Evolutionary conservation across 2,329 filamentous ascomycete genomes (phyloP).

Genomic region (Sarocladium kiliense): DNA sequence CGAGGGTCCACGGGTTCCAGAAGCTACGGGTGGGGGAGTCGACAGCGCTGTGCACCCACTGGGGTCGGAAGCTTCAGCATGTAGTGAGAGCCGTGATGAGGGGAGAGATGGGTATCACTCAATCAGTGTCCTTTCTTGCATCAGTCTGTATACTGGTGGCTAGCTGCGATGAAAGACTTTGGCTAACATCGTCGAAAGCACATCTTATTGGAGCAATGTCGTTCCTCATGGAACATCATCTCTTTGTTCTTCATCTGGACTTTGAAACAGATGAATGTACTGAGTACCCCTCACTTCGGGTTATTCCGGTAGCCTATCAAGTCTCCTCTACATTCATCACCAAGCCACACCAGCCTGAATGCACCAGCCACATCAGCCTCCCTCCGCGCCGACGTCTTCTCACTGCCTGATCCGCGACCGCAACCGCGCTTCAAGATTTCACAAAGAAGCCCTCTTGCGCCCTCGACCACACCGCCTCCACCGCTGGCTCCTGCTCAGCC

Average conservation of each 20-base stretch:
- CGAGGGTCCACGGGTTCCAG: constrained; percentile 1
- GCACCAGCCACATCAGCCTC: not conserved
- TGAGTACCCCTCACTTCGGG: not conserved
- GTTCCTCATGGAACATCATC: too few relatives aligned
- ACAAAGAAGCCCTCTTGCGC: not conserved
- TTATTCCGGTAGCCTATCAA: not conserved
- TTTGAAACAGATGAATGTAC: not conserved
- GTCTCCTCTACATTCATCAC: not conserved
- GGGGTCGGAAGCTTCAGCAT: not conserved
- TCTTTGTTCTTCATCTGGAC: not conserved
- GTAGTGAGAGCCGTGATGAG: too few relatives aligned
- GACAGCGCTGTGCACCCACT: not conserved
- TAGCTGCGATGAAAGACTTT: too few relatives aligned
- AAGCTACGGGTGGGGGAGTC: not conserved
- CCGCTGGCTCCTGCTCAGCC: not conserved
- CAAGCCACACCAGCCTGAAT: not conserved
- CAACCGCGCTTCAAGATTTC: constrained; percentile 1
- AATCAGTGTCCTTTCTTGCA: too few relatives aligned
- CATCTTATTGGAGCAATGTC: too few relatives aligned
- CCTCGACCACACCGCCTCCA: not conserved
- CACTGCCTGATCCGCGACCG: not conserved
- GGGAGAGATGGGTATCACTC: too few relatives aligned
- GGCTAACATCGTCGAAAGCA: too few relatives aligned
- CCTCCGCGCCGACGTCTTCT: not conserved
- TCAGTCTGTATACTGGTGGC: too few relatives aligned